Percentiles rank a stretch among this genome's conserved stretches.
phyloP scores from a whole-genome alignment of 495 filamentous ascomycete species.

The Neurospora sp. region DNA sequence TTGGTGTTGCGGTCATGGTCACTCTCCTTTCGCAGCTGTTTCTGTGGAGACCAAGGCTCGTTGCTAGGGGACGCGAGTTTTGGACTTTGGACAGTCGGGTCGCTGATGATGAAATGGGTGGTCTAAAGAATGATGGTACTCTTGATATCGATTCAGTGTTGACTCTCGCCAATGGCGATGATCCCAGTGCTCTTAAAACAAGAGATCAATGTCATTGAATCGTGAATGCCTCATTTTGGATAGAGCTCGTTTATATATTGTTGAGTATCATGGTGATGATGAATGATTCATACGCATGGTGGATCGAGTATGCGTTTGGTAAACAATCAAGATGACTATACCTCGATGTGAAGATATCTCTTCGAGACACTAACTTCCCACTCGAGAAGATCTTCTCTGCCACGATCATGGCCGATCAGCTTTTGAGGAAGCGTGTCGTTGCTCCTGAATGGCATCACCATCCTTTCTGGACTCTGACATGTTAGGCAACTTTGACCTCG shows the following conservation, averaged over 20 bases:
- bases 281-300: neutral
- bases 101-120: neutral
- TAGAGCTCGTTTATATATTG: neutral
- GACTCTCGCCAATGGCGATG: neutral
- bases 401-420: neutral
- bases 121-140: neutral
- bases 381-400: neutral
- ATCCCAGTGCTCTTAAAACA: neutral
- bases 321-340: neutral
- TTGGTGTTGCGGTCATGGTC: neutral
- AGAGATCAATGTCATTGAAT: neutral
- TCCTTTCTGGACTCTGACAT: neutral
- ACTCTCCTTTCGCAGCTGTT: neutral
- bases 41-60: neutral
- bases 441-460: neutral
- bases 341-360: neutral
- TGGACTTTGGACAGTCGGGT: neutral
- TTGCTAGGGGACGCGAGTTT: neutral
- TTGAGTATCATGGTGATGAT: neutral
- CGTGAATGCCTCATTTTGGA: neutral
- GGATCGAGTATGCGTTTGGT: neutral
- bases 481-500: neutral
- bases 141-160: neutral
- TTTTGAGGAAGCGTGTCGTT: neutral
- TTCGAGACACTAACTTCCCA: neutral